These are phyloP conservation scores for Geotrichum restrictum DNA, from an alignment of 1,139 yeast species.

Conservation along the genomic window DNA sequence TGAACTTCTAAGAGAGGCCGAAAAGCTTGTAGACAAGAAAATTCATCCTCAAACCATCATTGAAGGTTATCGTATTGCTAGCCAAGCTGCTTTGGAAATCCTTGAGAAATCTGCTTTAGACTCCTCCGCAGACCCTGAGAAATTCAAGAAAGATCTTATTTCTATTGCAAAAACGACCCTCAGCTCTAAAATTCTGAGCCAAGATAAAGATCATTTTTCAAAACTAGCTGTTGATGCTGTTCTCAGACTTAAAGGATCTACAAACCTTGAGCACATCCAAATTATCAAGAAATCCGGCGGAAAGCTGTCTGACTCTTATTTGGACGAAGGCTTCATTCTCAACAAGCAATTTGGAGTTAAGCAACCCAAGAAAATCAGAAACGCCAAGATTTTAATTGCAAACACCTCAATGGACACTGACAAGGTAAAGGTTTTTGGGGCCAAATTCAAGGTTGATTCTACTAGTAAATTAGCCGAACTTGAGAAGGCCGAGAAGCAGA, in stretches of 20 bases:
- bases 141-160: slow-evolving; percentile 71
- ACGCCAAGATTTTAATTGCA: slow-evolving; percentile 86
- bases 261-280: slow-evolving; percentile 93
- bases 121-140: slow-evolving; percentile 56
- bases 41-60: slow-evolving; percentile 97
- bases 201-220: slow-evolving; percentile 86
- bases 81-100: slow-evolving; percentile 76
- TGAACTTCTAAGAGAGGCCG: slow-evolving; percentile 92
- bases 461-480: slow-evolving; percentile 92
- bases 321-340: slow-evolving; percentile 92
- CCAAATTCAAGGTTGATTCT: slow-evolving; percentile 93
- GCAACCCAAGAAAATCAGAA: slow-evolving; percentile 80
- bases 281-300: slow-evolving; percentile 93
- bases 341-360: slow-evolving; percentile 90
- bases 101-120: slow-evolving; percentile 75
- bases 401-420: slow-evolving; percentile 97
- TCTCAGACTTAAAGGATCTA: slow-evolving; percentile 83
- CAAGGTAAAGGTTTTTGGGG: slow-evolving; percentile 95
- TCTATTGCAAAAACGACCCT: slow-evolving; percentile 91
- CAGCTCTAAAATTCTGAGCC: slow-evolving; percentile 89
- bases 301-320: slow-evolving; percentile 80
- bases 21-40: slow-evolving; percentile 82
- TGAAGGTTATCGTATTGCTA: slow-evolving; percentile 90
- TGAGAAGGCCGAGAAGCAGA: slow-evolving; percentile 90
- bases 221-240: slow-evolving; percentile 92